Evolutionary conservation across 208 protist species (phyloP), one percentile per base, ranked within the genome.

Genomic region (Leishmania lainsoni): DNA sequence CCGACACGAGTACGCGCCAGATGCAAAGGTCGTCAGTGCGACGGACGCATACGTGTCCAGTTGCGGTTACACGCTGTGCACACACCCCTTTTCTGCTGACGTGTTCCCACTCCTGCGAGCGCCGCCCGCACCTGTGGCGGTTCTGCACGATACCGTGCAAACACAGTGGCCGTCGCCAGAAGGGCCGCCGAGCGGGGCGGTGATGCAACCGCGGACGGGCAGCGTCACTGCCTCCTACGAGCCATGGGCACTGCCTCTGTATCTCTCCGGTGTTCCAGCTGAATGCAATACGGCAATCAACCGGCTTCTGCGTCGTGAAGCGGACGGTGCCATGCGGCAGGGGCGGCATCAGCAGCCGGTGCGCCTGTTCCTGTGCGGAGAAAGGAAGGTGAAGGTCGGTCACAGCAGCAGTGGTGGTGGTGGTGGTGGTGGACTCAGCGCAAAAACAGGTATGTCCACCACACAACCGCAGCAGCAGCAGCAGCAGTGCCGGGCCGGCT

Each of bases 11-110:
- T 89, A 83, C 72, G 74, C 75, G 16, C 70, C 74, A 20, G 71
- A 81, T 63, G 69, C 78, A 72, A 87, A 84, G 63, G 66, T 87
- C 35, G 86, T 94, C 32, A 93, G 85, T 48, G 75, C 85, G 5
- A 85, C 87, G 10, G 93, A 96, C 74, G 78, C 92, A 5, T 93
- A 91, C 81, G 77, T 91, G 35, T 90, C 93, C 22, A 86, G 86
- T 49, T 95, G 91, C 80, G 89, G 78, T 9, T 96, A 93, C 84
- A 79, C 92, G 35, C 79, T 96, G 10, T 94, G 87, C 78, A 94
- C 93, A 4, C 89, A 85, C 78, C 79, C 90, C 5, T 83, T 87
- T 29, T 90, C 87, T 70, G 80, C 85, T 35, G 86, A 90, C 54
- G 73, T 94, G 32, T 89, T 92, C 61, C 89, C 90, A 2, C 70